These are phyloP conservation scores for Mucor piriformis DNA, from an alignment of 371 early-diverging fungal genomes.

Conservation along the genomic window DNA sequence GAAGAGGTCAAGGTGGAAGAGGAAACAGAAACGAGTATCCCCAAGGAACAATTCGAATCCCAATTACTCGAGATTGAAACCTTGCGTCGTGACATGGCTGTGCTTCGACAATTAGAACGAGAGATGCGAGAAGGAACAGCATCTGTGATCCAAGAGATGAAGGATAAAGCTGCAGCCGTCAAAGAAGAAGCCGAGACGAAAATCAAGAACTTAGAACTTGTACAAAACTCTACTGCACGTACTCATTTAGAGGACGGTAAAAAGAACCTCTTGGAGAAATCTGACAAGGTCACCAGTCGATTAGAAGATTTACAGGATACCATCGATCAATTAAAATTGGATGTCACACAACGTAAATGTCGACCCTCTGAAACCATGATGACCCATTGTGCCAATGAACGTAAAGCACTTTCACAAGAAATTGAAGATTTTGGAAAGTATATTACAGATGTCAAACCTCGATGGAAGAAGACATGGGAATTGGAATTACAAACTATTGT, in stretches of 20 bases:
- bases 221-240: slow-evolving; percentile 35
- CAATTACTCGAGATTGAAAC: slow-evolving; percentile 40
- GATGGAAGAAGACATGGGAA: slow-evolving; percentile 88
- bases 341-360: slow-evolving; percentile 75
- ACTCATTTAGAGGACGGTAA: slow-evolving; percentile 70
- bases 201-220: slow-evolving; percentile 4
- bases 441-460: slow-evolving; percentile 66
- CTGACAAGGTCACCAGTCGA: slow-evolving; percentile 62
- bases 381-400: slow-evolving; percentile 62
- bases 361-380: slow-evolving; percentile 68
- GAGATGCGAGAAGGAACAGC: slow-evolving; percentile 57
- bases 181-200: slow-evolving; percentile 48
- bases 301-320: slow-evolving; percentile 76
- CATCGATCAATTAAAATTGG: slow-evolving; percentile 77
- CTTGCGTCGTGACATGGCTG: slow-evolving; percentile 54
- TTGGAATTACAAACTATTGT: slow-evolving; percentile 80
- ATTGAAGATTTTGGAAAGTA: slow-evolving; percentile 62
- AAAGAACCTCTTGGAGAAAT: slow-evolving; percentile 58
- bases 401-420: slow-evolving; percentile 55
- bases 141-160: slow-evolving; percentile 40
- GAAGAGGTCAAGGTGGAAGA: not conserved
- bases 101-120: slow-evolving; percentile 63
- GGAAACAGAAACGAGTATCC: slow-evolving; percentile 17
- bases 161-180: slow-evolving; percentile 49
- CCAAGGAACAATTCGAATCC: slow-evolving; percentile 24